These are phyloP conservation scores for Populus trichocarpa DNA, from an alignment of 441 rosid species.

Conservation along the genomic window DNA sequence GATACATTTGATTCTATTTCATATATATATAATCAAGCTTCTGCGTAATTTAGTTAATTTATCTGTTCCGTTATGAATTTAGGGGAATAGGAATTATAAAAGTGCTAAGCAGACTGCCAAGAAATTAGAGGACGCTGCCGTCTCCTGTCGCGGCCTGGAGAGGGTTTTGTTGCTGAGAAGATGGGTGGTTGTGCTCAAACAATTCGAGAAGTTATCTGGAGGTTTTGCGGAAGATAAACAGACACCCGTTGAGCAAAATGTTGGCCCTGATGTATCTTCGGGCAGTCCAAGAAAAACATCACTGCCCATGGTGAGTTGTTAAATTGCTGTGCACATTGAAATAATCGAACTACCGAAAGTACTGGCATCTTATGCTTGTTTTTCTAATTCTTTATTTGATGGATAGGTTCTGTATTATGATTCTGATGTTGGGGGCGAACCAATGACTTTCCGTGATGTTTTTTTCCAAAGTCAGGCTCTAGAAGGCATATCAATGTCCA, in stretches of 20 bases:
- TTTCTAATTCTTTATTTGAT: slow-evolving; percentile 16
- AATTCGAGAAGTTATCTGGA: slow-evolving; percentile 48
- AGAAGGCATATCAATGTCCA: slow-evolving; percentile 83
- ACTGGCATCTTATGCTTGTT: background rate
- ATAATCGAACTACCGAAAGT: background rate
- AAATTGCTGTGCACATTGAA: background rate
- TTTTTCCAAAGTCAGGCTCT: slow-evolving; percentile 96
- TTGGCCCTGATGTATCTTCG: slow-evolving; percentile 51
- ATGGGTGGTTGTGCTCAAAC: slow-evolving; percentile 79
- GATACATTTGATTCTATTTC: background rate
- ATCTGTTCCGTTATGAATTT: slow-evolving; percentile 6
- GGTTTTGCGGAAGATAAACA: slow-evolving; percentile 43
- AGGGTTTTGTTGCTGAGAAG: slow-evolving; percentile 69
- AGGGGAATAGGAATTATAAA: slow-evolving; percentile 58
- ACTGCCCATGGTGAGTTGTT: slow-evolving; percentile 33
- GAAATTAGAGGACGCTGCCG: slow-evolving; percentile 88
- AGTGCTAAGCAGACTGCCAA: slow-evolving; percentile 73
- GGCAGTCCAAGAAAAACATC: slow-evolving; percentile 32
- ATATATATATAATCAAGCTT: too few species aligned
- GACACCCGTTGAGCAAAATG: slow-evolving; percentile 38
- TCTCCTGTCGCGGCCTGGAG: slow-evolving; percentile 77
- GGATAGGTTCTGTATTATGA: slow-evolving; percentile 83
- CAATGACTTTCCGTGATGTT: slow-evolving; percentile 82
- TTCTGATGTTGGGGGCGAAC: slow-evolving; percentile 76
- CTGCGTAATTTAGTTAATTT: background rate